Evolutionary conservation across 345 rosid genomes (phyloP).

Genomic region (Citrus reticulata): DNA sequence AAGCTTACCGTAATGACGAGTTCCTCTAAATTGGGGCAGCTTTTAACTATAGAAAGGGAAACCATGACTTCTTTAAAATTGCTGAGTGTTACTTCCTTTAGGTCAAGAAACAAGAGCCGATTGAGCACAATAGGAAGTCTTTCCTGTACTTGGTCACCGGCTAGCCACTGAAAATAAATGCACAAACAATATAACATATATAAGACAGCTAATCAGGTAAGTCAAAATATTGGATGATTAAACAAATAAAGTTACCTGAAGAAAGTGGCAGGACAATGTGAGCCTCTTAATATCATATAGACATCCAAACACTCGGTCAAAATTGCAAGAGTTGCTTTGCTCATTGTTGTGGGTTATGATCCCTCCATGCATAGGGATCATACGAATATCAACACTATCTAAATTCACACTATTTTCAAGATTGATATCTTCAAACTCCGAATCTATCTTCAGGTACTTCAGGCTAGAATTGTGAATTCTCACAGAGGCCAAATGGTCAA

Average conservation of each 20-base stretch:
- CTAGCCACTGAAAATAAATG: slow-evolving; percentile 19
- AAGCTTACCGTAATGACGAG: slow-evolving; percentile 22
- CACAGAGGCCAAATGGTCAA: slow-evolving; percentile 21
- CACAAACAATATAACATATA: background rate
- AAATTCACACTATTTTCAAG: slow-evolving; percentile 19
- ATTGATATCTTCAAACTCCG: slow-evolving; percentile 25
- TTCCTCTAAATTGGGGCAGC: slow-evolving; percentile 29
- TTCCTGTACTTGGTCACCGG: slow-evolving; percentile 15
- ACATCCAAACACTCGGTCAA: slow-evolving; percentile 23
- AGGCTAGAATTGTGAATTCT: slow-evolving; percentile 25
- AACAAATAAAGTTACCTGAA: slow-evolving; percentile 21
- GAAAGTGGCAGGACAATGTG: slow-evolving; percentile 23
- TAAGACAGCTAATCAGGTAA: background rate
- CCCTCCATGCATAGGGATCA: slow-evolving; percentile 13
- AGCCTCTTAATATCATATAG: slow-evolving; percentile 23
- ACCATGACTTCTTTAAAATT: slow-evolving; percentile 14
- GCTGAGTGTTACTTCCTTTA: slow-evolving; percentile 16
- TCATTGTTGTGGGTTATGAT: background rate
- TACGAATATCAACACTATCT: slow-evolving; percentile 22
- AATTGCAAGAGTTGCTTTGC: slow-evolving; percentile 13
- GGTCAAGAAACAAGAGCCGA: slow-evolving; percentile 12
- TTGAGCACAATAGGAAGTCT: slow-evolving; percentile 13
- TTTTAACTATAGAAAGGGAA: slow-evolving; percentile 16
- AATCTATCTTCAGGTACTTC: slow-evolving; percentile 30
- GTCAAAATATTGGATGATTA: background rate